A percentile compares a stretch with the other conserved stretches of the same genome.
Evolutionary conservation across 2,329 filamentous ascomycete genomes (phyloP).

Genomic region (Pleomassaria siparia): DNA sequence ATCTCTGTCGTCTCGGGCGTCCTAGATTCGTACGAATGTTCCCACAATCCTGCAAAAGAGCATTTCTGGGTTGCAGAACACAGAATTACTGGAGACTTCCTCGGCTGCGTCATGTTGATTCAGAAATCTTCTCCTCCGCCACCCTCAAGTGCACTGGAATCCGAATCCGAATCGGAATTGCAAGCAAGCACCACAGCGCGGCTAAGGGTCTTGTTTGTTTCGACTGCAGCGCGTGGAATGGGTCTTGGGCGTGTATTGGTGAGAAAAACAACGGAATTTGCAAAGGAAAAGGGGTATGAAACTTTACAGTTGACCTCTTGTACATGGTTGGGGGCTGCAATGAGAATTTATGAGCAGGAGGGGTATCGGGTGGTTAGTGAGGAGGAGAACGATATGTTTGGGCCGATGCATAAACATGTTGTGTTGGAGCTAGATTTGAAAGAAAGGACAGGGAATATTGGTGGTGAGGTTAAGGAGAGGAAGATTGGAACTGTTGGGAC

Average conservation of each 20-base stretch:
- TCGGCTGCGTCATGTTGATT: neutral
- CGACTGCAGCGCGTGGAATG: neutral
- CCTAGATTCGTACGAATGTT: neutral
- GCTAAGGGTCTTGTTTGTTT: neutral
- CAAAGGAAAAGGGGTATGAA: neutral
- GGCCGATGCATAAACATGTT: neutral
- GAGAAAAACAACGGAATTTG: neutral
- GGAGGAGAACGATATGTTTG: neutral
- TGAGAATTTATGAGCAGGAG: conserved; percentile 1
- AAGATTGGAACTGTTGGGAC: no score
- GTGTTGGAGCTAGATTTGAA: neutral
- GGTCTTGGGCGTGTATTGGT: neutral
- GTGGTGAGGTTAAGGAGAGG: conserved; percentile 18
- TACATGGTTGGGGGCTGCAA: neutral
- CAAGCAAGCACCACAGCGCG: neutral
- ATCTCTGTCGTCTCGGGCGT: neutral
- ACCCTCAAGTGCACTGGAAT: neutral
- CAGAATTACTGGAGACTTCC: neutral
- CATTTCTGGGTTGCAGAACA: neutral
- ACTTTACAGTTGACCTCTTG: neutral
- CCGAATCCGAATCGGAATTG: neutral
- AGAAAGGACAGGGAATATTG: neutral
- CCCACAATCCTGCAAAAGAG: neutral
- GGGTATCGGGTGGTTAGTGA: neutral
- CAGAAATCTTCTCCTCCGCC: neutral